These are phyloP conservation scores for Taxillus chinensis DNA, from an alignment of 164 flowering plant species.

Conservation along the genomic window DNA sequence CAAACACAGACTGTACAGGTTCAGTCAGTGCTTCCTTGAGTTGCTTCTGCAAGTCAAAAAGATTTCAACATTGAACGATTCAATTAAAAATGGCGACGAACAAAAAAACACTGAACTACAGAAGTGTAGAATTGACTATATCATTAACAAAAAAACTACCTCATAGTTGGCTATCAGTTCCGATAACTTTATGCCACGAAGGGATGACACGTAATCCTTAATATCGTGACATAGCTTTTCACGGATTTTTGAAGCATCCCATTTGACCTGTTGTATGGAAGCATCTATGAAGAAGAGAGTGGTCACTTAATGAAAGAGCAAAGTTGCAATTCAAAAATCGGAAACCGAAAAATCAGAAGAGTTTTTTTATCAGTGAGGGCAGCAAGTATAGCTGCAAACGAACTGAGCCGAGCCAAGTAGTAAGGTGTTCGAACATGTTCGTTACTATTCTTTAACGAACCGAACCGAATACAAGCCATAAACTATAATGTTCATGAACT, in stretches of 20 bases:
- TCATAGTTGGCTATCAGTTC: conserved; percentile 63
- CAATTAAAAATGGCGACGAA: no score
- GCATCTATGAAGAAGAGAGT: conserved; percentile 35
- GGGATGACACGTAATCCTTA: conserved; percentile 69
- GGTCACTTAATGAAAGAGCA: not conserved
- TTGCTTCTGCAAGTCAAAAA: conserved; percentile 39
- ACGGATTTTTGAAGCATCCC: conserved; percentile 72
- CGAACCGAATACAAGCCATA: no score
- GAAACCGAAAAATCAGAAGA: not conserved
- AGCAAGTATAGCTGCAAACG: not conserved
- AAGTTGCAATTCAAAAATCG: no score
- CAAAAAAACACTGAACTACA: no score
- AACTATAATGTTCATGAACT: no score
- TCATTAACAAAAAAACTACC: conserved; percentile 24
- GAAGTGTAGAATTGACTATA: no score
- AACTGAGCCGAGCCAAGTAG: not conserved
- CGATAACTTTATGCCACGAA: conserved; percentile 65
- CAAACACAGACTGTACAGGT: conserved; percentile 86
- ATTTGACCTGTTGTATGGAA: conserved; percentile 49
- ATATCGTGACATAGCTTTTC: conserved; percentile 85
- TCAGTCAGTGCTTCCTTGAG: conserved; percentile 65
- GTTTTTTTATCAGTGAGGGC: not conserved
- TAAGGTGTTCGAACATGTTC: not conserved
- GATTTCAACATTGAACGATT: no score
- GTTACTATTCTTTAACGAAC: no score